phyloP scores from a whole-genome alignment of 2,329 filamentous ascomycete genomes.

The Botrytis porri region DNA sequence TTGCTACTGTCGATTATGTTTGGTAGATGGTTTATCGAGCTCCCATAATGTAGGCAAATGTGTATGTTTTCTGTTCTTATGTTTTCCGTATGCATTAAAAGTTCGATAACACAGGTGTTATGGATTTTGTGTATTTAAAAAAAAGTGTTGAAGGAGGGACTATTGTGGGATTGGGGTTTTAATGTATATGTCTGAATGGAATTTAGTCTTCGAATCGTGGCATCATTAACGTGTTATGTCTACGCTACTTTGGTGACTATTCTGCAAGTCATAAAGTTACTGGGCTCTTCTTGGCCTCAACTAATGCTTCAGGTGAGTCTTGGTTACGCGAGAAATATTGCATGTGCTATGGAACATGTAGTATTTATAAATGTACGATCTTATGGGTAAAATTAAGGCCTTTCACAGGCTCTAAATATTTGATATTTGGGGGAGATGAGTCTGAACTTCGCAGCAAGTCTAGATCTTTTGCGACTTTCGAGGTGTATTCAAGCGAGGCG shows the following conservation, averaged over 20 bases:
- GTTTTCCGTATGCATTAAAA: background rate
- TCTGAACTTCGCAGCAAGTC: background rate
- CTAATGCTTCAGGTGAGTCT: background rate
- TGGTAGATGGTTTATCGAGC: background rate
- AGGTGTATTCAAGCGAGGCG: background rate
- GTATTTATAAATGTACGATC: too few species aligned
- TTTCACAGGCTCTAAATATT: background rate
- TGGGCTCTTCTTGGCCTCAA: background rate
- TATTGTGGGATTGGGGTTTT: background rate
- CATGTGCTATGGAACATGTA: background rate
- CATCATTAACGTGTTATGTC: background rate
- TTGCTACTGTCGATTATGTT: background rate
- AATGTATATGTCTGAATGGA: background rate
- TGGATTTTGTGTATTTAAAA: background rate
- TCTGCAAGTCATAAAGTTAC: background rate
- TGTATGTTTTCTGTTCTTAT: background rate
- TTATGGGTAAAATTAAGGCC: too few species aligned
- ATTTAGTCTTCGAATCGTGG: background rate
- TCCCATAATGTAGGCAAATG: background rate
- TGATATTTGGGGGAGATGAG: background rate
- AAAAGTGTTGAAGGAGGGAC: background rate
- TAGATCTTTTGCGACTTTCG: background rate
- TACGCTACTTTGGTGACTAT: background rate
- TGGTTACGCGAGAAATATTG: too few species aligned
- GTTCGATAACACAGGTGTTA: background rate